Percentiles rank a stretch among this genome's conserved stretches.
phyloP scores from a whole-genome alignment of 257 asterid species.

The Solanum acaule region DNA sequence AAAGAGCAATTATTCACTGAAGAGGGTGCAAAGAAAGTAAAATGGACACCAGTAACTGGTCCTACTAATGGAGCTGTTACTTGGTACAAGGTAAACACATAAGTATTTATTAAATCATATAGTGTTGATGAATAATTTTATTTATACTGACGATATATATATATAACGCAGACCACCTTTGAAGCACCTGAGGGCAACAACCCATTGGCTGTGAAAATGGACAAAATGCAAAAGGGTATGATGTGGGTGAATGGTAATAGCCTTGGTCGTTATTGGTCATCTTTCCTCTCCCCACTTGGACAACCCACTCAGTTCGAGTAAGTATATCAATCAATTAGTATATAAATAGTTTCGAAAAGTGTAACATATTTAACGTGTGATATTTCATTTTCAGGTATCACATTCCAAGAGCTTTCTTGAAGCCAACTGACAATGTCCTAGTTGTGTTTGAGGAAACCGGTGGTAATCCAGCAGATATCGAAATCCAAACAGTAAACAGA shows the following conservation, averaged over 20 bases:
- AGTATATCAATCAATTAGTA: neutral
- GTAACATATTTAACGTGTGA: neutral
- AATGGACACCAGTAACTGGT: constrained; percentile 27
- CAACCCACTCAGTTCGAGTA: constrained; percentile 61
- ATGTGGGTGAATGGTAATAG: constrained; percentile 56
- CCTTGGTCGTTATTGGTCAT: constrained; percentile 72
- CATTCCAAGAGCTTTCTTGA: constrained; percentile 58
- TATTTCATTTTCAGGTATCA: constrained; percentile 21
- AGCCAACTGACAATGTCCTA: constrained; percentile 34
- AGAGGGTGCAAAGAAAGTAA: constrained; percentile 45
- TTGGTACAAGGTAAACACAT: constrained; percentile 60
- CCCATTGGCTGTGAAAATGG: constrained; percentile 51
- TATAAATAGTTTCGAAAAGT: neutral
- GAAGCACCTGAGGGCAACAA: constrained; percentile 55
- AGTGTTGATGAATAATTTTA: neutral
- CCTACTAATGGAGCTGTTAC: constrained; percentile 30
- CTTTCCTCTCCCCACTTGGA: constrained; percentile 49
- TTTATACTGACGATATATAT: neutral
- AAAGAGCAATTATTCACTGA: constrained; percentile 25
- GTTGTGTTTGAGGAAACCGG: constrained; percentile 64
- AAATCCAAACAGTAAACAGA: constrained; percentile 39
- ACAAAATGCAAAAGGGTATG: constrained; percentile 63
- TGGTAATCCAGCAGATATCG: constrained; percentile 33
- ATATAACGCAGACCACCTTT: constrained; percentile 31
- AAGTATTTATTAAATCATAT: neutral